phyloP scores from a whole-genome alignment of 768 basidiomycete species.

The Phallus indusiatus region DNA sequence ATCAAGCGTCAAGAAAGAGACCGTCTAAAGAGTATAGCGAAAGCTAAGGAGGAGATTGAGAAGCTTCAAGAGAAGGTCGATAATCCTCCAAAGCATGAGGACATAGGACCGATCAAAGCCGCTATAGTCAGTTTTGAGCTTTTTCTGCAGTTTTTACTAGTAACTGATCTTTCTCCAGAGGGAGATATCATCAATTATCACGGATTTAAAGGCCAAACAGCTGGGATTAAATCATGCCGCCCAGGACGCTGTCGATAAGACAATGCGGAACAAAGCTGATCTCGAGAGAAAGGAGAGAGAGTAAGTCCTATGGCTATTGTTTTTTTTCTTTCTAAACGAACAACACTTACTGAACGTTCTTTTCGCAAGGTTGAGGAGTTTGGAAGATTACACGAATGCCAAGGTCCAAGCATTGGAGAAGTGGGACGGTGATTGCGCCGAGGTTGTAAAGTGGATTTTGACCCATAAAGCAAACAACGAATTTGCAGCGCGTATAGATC shows the following conservation, averaged over 20 bases:
- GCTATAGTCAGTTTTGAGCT: slow-evolving; percentile 34
- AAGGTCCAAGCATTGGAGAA: slow-evolving; percentile 45
- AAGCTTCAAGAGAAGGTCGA: slow-evolving; percentile 36
- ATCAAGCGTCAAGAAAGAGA: slow-evolving; percentile 57
- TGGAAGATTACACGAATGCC: slow-evolving; percentile 46
- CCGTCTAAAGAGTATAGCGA: slow-evolving; percentile 46
- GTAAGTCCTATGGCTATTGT: too few species aligned
- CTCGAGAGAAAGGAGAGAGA: neutral
- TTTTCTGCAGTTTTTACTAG: neutral
- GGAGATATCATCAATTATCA: slow-evolving; percentile 16
- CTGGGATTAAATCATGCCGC: slow-evolving; percentile 1
- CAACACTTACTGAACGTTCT: too few species aligned
- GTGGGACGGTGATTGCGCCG: slow-evolving; percentile 52
- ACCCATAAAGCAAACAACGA: slow-evolving; percentile 35
- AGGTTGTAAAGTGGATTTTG: slow-evolving; percentile 67
- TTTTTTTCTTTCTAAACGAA: too few species aligned
- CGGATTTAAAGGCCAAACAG: slow-evolving; percentile 33
- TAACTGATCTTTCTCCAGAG: slow-evolving; percentile 1
- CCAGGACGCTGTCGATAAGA: neutral
- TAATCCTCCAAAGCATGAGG: slow-evolving; percentile 43
- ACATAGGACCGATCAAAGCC: slow-evolving; percentile 33
- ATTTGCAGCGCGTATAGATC: slow-evolving; percentile 78
- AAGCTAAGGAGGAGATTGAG: slow-evolving; percentile 40
- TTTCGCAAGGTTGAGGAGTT: slow-evolving; percentile 41
- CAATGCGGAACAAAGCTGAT: neutral